Base-by-base conservation (phyloP, 306 rosid genomes). In the Albizia julibrissin region DNA sequence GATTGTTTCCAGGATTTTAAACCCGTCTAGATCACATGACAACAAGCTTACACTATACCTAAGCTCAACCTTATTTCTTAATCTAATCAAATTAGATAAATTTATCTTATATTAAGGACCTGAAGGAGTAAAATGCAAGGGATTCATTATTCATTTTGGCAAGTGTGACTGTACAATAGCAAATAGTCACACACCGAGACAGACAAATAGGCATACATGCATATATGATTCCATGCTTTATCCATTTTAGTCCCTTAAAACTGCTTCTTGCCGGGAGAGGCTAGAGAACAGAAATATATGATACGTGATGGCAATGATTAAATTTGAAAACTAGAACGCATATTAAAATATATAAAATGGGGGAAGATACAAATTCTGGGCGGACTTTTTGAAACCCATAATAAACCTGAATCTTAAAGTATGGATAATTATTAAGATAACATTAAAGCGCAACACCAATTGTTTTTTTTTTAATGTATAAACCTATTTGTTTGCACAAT, bases 361-460 rank as follows among this genome's bases (percentile, higher is more conserved):
- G 33, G 40, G n/a, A n/a, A 29, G 56, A 68, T 9, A 67, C 34
- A 43, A 67, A 31, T 5, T 22, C 75, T 46, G 29, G 44, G 59
- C 71, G 18, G 19, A 59, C 31, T 12, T 5, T 47, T 24, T 33
- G 46, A 22, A 34, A 65, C 24, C 67, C 74, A 6, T 37, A 44
- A 40, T 9, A 26, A 79, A 19, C 31, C 49, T 47, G 16, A 80
- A 61, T 59, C 24, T 39, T 40, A 6, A 54, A 21, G 84, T 85
- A n/a, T 43, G 8, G 50, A 72, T 77, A 77, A 81, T 37, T 85
- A 85, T 68, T 85, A 64, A 13, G 14, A 85, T 72, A 64, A 69
- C 72, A 62, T 66, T 39, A 73, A 72, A 65, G 80, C 67, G 37
- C 72, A 46, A 69, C 49, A 80, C 79, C 50, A 61, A 50, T 61